Base-by-base conservation (phyloP, 164 flowering plant species). In the Tetrastigma voinierianum region DNA sequence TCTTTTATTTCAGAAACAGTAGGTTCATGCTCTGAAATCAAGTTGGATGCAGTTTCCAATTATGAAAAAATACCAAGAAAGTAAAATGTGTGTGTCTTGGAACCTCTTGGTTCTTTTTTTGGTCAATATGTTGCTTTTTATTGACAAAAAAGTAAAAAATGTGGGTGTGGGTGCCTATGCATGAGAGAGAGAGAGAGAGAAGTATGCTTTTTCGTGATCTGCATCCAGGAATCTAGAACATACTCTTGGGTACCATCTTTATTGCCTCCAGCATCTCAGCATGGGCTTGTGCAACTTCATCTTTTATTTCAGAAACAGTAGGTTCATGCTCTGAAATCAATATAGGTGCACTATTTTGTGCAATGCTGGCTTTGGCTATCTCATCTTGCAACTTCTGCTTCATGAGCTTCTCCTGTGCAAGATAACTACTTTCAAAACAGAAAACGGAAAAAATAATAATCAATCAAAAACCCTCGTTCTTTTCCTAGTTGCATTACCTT, bases 331-430 rank as follows among this genome's bases (percentile, higher is more conserved):
- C 91, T 32, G 84, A 64, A 62, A 83, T 63, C 49, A 95, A 76
- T 17, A 81, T 72, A 16, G 89, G 80, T 64, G 75, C 78, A 61
- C 85, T 89, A 80, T 77, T 65, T 70, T 76, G 82, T 21, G n/a
- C n/a, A 43, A 82, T 66, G 48, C 79, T 66, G 25, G 84, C 80
- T 75, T 81, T 76, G n/a, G 88, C 89, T 47, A 84, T 51, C 67
- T 88, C 84, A 80, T 86, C 81, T 57, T 72, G 78, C 79, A 92
- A 23, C 72, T 88, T 83, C 69, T 77, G 74, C 71, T 83, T 89
- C 70, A 82, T 49, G 9, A 5, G 53, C 65, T 82, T 87, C 69
- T 82, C 86, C 98, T 95, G n/a, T n/a, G 67, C 1, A 64, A 69
- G 62, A 19, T 9, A 65, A 23, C 19, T 32, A n/a, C n/a, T n/a